Percentiles rank a stretch among this genome's conserved stretches.
phyloP scores from a whole-genome alignment of 2,329 filamentous ascomycete genomes.

The Pseudogymnoascus sp. region DNA sequence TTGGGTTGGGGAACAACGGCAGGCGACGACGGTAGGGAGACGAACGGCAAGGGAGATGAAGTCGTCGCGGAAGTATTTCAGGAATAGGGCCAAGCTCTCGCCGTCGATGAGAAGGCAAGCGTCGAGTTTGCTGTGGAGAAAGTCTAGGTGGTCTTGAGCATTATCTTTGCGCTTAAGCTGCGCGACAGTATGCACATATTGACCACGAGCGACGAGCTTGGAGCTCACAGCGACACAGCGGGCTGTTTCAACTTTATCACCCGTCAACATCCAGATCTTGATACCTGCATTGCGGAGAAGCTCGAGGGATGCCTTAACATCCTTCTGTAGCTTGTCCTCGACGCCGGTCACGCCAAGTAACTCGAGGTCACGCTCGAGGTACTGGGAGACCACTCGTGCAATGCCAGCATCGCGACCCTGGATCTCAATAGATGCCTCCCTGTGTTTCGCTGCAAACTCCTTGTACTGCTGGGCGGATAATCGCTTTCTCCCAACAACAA shows the following conservation, averaged over 20 bases:
- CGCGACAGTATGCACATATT: conserved; percentile 90
- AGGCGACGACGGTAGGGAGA: conserved; percentile 88
- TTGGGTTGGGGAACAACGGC: conserved; percentile 91
- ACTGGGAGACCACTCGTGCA: conserved; percentile 69
- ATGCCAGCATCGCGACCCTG: conserved; percentile 74
- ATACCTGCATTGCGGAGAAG: conserved; percentile 93
- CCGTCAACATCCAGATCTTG: conserved; percentile 99
- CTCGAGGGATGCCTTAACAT: conserved; percentile 93
- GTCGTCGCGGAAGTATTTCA: conserved; percentile 71
- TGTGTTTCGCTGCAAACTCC: conserved; percentile 68
- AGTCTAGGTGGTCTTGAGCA: conserved; percentile 81
- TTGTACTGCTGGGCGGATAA: conserved; percentile 72
- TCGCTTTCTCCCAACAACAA: conserved; percentile 89
- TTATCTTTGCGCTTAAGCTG: conserved; percentile 77
- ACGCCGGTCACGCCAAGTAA: conserved; percentile 95
- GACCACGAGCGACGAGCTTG: conserved; percentile 85
- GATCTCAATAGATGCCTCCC: conserved; percentile 73
- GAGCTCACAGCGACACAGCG: conserved; percentile 92
- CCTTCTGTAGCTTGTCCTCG: conserved; percentile 90
- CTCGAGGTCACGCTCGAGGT: conserved; percentile 82
- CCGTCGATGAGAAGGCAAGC: conserved; percentile 88
- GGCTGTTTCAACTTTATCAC: conserved; percentile 96
- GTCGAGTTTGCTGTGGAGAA: conserved; percentile 80
- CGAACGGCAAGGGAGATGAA: conserved; percentile 86
- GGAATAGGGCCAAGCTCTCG: conserved; percentile 76